phyloP scores from a whole-genome alignment of 1,284 basidiomycete species.

The Austropuccinia psidii region DNA sequence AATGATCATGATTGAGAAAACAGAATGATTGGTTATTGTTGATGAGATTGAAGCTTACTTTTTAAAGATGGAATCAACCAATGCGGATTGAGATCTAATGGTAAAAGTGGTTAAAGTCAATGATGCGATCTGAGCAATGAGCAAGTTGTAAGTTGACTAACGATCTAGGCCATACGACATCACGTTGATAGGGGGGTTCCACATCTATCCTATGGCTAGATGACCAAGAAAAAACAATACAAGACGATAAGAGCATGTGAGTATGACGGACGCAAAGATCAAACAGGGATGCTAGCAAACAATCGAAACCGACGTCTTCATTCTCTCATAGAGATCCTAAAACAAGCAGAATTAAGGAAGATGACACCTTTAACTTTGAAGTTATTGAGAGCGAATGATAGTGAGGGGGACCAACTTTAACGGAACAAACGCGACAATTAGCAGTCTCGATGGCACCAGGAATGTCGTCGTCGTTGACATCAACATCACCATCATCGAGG shows the following conservation, averaged over 20 bases:
- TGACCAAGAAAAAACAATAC: neutral
- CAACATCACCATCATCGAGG: neutral
- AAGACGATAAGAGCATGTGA: neutral
- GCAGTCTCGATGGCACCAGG: slow-evolving; percentile 32
- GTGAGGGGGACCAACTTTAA: neutral
- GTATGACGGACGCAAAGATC: neutral
- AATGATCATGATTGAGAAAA: neutral
- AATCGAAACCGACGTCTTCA: slow-evolving; percentile 3
- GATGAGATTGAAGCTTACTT: neutral
- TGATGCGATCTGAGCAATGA: neutral
- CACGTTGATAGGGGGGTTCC: slow-evolving; percentile 34
- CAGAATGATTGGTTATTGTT: neutral
- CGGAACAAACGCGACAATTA: slow-evolving; percentile 29
- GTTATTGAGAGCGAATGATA: neutral
- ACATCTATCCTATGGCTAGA: slow-evolving; percentile 13
- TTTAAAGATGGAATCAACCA: slow-evolving; percentile 36
- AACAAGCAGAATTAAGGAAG: neutral
- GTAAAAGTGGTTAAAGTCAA: neutral
- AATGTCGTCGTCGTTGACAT: neutral
- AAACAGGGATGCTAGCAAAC: neutral
- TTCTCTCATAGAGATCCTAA: slow-evolving; percentile 29
- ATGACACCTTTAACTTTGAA: neutral
- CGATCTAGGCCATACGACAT: slow-evolving; percentile 32
- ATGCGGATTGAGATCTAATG: slow-evolving; percentile 26
- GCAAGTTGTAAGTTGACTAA: neutral